These are phyloP conservation scores for Trametes pubescens DNA, from an alignment of 1,284 basidiomycete species.

Conservation along the genomic window DNA sequence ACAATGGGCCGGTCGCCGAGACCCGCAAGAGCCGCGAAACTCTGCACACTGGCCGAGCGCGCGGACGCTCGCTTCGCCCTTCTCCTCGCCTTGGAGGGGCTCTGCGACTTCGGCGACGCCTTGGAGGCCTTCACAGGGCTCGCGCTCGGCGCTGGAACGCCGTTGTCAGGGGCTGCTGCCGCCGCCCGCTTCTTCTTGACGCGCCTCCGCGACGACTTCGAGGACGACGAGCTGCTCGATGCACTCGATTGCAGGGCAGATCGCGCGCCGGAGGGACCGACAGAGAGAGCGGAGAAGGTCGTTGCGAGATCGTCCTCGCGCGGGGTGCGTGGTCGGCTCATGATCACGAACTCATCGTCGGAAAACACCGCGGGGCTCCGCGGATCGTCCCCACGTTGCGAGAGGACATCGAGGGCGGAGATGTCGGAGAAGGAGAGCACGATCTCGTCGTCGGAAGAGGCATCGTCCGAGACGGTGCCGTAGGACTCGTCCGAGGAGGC, in stretches of 20 bases:
- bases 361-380: constrained; percentile 40
- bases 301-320: constrained; percentile 33
- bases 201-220: constrained; percentile 19
- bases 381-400: constrained; percentile 28
- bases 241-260: constrained; percentile 4
- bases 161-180: constrained; percentile 21
- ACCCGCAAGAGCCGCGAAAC: constrained; percentile 27
- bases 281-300: constrained; percentile 38
- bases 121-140: constrained; percentile 18
- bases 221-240: constrained; percentile 12
- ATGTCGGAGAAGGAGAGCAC: constrained; percentile 51
- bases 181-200: constrained; percentile 29
- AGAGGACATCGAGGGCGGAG: constrained; percentile 31
- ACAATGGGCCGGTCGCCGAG: constrained; percentile 53
- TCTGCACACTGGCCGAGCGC: constrained; percentile 9
- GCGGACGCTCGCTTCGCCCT: constrained; percentile 34
- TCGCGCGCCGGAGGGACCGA: constrained; percentile 24
- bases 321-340: constrained; percentile 36
- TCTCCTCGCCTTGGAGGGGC: constrained; percentile 26
- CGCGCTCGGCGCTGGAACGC: not conserved
- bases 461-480: constrained; percentile 36
- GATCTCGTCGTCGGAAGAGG: constrained; percentile 59
- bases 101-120: constrained; percentile 19
- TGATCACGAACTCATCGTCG: constrained; percentile 44
- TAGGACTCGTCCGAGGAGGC: constrained; percentile 35